These are phyloP conservation scores for Blepharisma japonicum DNA, from an alignment of 73 alveolate species.

Conservation along the genomic window DNA sequence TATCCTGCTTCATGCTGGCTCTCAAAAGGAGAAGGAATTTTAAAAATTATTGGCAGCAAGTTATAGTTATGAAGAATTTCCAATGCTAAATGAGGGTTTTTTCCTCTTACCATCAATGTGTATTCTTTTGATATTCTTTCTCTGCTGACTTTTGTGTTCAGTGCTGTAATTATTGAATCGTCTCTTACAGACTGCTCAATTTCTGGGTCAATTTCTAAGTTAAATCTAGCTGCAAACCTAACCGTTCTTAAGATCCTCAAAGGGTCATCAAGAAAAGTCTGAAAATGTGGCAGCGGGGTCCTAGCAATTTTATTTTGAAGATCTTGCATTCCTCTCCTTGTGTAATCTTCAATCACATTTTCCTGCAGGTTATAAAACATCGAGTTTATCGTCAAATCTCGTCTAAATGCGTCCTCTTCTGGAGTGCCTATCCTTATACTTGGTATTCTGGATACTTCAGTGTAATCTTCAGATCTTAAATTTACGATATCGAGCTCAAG, in stretches of 20 bases:
- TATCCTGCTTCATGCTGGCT: constrained; percentile 43
- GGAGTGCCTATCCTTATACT: constrained; percentile 93
- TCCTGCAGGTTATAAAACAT: constrained; percentile 93
- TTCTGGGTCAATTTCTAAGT: constrained; percentile 77
- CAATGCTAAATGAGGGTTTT: constrained; percentile 60
- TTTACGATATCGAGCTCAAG: constrained; percentile 91
- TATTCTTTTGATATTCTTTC: constrained; percentile 92
- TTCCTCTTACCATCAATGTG: constrained; percentile 71
- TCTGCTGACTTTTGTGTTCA: constrained; percentile 64
- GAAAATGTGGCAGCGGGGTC: constrained; percentile 92
- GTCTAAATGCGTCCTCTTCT: constrained; percentile 92
- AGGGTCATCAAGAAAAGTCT: constrained; percentile 97
- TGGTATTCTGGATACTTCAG: constrained; percentile 93
- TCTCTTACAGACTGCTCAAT: constrained; percentile 67
- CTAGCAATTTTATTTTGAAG: constrained; percentile 84
- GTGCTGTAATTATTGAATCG: constrained; percentile 60
- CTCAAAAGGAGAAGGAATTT: constrained; percentile 53
- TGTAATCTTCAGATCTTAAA: constrained; percentile 86
- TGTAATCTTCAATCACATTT: constrained; percentile 89
- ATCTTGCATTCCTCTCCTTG: constrained; percentile 85
- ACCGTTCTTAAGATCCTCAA: constrained; percentile 96
- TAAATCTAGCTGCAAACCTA: constrained; percentile 95
- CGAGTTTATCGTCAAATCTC: constrained; percentile 97
- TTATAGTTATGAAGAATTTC: constrained; percentile 58
- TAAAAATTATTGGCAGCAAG: constrained; percentile 58